Evolutionary conservation across 805 yeast species (phyloP), one percentile per base, ranked within the genome.

Genomic region (Huiozyma naganishii): DNA sequence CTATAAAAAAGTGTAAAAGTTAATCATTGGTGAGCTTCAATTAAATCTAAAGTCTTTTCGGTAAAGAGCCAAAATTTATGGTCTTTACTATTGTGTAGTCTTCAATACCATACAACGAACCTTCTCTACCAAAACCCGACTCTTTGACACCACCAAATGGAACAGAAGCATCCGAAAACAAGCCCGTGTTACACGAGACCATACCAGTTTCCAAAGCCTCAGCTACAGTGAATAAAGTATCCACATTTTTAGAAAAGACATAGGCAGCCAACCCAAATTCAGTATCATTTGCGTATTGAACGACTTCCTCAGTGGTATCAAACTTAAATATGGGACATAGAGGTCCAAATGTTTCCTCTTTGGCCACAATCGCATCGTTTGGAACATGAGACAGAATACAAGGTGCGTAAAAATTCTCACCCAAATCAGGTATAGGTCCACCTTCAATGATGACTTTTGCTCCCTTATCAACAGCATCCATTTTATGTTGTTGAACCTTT

Each of bases 61-160:
- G 46, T 29, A 49, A 36, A 36, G 36, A 66, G 40, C 80, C 80
- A 33, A 75, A 64, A 28, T 70, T 71, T 36, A 76, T 65, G 7
- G 78, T 65, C 56, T 77, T 77, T 42, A 74, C 62, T 12, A 71
- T 71, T 34, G 73, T 66, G 55, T 76, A 77, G 57, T 79, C 84
- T 32, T 77, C 82, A 47, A 80, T 59, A 33, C 85, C 86, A 52
- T 70, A 70, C 43, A 72, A 59, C 1, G 81, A 74, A 12, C 84
- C 84, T 59, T 80, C 86, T 61, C 84, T 73, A 32, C 86, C 86
- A 56, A 77, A 78, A 0, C 86, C 86, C 27, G 81, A 74, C 52
- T 77, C 77, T 51, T 77, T 76, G 40, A 79, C 67, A 44, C 86
- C 86, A 32, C 86, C 77, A 47, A 73, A 73, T 48, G 83, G 83